Evolutionary conservation across 257 asterid genomes (phyloP), one percentile per base, ranked within the genome.

Genomic region (Lycium ferocissimum): DNA sequence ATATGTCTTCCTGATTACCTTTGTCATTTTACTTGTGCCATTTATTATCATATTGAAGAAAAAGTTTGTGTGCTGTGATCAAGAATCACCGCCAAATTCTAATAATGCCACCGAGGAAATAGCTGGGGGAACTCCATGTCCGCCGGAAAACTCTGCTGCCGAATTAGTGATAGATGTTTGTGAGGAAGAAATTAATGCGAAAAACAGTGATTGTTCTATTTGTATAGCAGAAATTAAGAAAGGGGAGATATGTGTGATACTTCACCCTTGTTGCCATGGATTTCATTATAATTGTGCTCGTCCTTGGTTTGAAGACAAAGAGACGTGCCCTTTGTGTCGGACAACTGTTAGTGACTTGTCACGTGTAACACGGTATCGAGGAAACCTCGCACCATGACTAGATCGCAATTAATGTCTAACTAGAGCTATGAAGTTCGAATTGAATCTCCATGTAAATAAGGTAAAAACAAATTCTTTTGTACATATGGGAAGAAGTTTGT

Each of bases 281-380:
- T 76, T 76, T 51, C 82, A 76, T 76, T 11, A 12, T 26, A 47
- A 2, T 51, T 76, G 82, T 76, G 47, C 26, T 51, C 38, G 63
- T 51, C 82, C 45, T 76, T 76, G 82, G 82, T 51, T 76, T 2
- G 47, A 49, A 76, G 63, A 76, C 17, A 76, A 75, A 33, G 81
- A 75, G 12, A 49, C 81, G 13, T 75, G 81, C 38, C 81, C 81
- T 7, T 20, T 75, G 20, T 75, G 81, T 8, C 81, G 81, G 61
- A 75, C 61, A 0, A 51, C n/a, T 6, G 61, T 75, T 75, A 75
- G 43, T 12, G 10, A 69, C 20, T 69, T 40, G 81, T 5, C 43
- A 2, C 43, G 6, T 15, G 0, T 38, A 38, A 15, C 47, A 37
- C 78, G 78, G 26, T 69, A 69, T 69, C 26, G 78, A 38, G 7